Percentiles rank a stretch among this genome's conserved stretches.
Evolutionary conservation across 208 protist genomes (phyloP).

Genomic region (Trichomonas vaginalis): DNA sequence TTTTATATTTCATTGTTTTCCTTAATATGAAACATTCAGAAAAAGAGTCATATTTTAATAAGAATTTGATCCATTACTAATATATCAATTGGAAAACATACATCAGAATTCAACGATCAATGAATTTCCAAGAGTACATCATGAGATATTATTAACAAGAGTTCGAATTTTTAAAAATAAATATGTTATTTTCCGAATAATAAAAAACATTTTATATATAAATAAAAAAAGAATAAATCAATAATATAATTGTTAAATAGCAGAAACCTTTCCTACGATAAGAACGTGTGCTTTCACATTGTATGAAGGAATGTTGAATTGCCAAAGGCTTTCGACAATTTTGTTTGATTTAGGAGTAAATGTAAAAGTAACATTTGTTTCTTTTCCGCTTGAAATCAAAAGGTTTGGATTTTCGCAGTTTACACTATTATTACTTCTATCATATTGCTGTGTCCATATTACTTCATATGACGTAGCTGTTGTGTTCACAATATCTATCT

Average conservation of each 20-base stretch:
- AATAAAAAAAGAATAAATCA: not conserved
- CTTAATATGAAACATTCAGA: too few relatives aligned
- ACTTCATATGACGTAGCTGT: not conserved
- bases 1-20: too few relatives aligned
- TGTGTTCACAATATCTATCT: not conserved
- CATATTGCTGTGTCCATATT: not conserved
- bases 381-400: not conserved
- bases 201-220: not conserved
- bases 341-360: not conserved
- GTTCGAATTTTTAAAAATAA: too few relatives aligned
- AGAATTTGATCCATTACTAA: too few relatives aligned
- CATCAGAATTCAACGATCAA: too few relatives aligned
- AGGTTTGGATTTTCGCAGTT: not conserved
- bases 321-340: not conserved
- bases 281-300: not conserved
- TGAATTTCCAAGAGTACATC: too few relatives aligned
- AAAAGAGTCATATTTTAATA: too few relatives aligned
- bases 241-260: not conserved
- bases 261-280: not conserved
- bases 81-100: too few relatives aligned
- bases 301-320: not conserved
- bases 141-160: too few relatives aligned
- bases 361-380: not conserved
- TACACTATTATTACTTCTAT: not conserved
- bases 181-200: not conserved